Base-by-base conservation (phyloP, 768 basidiomycete species). In the Rhodosporidiobolus odoratus region DNA sequence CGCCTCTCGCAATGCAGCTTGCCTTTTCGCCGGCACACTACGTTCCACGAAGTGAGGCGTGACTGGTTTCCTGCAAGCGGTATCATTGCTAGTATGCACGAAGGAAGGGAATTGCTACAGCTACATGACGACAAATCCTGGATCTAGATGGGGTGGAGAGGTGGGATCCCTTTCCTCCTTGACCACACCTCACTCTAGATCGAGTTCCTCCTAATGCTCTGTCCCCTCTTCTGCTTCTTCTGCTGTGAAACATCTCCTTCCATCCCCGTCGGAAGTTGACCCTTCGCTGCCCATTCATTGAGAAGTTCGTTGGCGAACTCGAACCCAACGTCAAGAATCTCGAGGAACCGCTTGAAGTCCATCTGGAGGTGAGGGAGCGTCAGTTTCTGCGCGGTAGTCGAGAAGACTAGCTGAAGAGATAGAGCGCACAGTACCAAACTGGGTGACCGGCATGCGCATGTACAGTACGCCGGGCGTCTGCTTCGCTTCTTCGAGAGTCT, bases 401-500 rank as follows among this genome's bases (percentile, higher is more conserved):
- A 21, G 40, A 5, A 8, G 3, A 35, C 16, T n/a, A 27, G 25
- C n/a, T 67, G 52, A 7, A 12, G 23, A 30, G 45, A 56, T n/a
- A 37, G 17, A 77, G 94, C 94, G 90, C 34, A 97, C 83, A 9
- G 93, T 97, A 8, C 92, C 92, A 75, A 89, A 98, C 88, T 91
- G 87, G 73, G 96, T 91, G 19, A 99, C 94, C 0, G 96, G 96
- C 89, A 98, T 90, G 69, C 86, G 85, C 80, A 96, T 87, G 77
- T 99, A 98, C 54, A 97, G 81, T 77, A 92, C 94, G 2, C 89
- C 91, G 15, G 88, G 89, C 4, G 88, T 85, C 10, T 86, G 85
- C 80, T 98, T 98, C n/a, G 92, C 94, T 72, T 95, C 93, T 79
- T 96, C 93, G 12, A 98, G 83, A 1, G 92, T 95, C 77, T 88